phyloP scores from a whole-genome alignment of 371 early-diverging fungal genomes.

The Mucor piriformis region DNA sequence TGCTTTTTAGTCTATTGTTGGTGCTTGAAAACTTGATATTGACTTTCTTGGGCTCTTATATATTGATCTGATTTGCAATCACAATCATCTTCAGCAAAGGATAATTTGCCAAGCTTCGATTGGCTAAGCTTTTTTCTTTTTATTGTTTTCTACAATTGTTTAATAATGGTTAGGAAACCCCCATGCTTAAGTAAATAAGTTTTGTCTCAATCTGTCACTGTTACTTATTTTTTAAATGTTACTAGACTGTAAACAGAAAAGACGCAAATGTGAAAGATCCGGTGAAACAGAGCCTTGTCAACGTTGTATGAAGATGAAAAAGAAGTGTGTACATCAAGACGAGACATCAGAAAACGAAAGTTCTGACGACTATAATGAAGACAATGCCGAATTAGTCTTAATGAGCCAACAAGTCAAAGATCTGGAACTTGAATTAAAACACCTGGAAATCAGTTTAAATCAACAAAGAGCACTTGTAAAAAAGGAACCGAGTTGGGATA shows the following conservation, averaged over 20 bases:
- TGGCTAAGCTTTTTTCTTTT: neutral
- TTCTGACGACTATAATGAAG: constrained; percentile 6
- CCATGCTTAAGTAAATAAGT: constrained; percentile 24
- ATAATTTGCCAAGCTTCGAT: neutral
- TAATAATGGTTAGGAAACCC: constrained; percentile 18
- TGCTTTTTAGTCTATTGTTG: too few relatives aligned
- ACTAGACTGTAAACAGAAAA: constrained; percentile 24
- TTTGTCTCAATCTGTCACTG: too few relatives aligned
- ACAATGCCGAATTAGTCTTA: neutral
- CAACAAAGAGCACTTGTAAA: constrained; percentile 8
- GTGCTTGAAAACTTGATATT: too few relatives aligned
- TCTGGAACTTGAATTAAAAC: constrained; percentile 8
- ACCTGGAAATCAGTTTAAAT: constrained; percentile 12
- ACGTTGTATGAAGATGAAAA: constrained; percentile 22
- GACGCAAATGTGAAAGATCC: constrained; percentile 25
- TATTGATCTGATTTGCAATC: too few relatives aligned
- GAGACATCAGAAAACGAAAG: neutral
- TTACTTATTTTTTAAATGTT: too few relatives aligned
- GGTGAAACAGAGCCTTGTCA: constrained; percentile 15
- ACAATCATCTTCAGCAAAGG: too few relatives aligned
- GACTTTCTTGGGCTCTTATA: too few relatives aligned
- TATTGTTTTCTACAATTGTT: neutral
- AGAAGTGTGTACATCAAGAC: constrained; percentile 16
- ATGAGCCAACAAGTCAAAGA: constrained; percentile 16
- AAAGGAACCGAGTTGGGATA: constrained; percentile 17